Percentiles rank a stretch among this genome's conserved stretches.
Evolutionary conservation across 495 filamentous ascomycete genomes (phyloP).

Genomic region (Penicillium nucicola): DNA sequence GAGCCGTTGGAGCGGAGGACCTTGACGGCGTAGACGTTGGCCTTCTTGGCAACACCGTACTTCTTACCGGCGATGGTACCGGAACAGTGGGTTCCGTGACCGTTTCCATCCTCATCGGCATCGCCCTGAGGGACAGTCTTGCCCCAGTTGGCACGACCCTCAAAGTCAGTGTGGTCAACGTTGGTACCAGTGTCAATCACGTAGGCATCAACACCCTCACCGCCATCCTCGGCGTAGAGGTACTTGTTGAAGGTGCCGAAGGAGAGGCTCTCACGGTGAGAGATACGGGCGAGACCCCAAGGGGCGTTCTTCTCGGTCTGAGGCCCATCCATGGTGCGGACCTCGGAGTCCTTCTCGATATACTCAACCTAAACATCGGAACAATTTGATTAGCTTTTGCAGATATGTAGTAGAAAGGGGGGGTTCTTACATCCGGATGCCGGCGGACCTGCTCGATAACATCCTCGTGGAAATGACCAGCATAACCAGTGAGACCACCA

Average conservation of each 20-base stretch:
- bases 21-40: constrained; percentile 94
- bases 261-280: constrained; percentile 79
- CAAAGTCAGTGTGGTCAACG: constrained; percentile 91
- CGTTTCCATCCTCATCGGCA: constrained; percentile 90
- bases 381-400: constrained; percentile 11
- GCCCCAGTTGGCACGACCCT: constrained; percentile 92
- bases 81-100: constrained; percentile 99
- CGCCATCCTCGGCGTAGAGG: constrained; percentile 83
- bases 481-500: constrained; percentile 80
- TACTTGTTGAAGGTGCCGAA: constrained; percentile 98
- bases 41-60: constrained; percentile 99
- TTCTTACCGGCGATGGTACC: constrained; percentile 97
- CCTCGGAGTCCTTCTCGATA: constrained; percentile 90
- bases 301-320: constrained; percentile 85
- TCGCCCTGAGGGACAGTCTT: constrained; percentile 89
- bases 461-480: constrained; percentile 92
- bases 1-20: constrained; percentile 96
- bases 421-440: constrained; percentile 89
- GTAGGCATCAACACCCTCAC: constrained; percentile 98
- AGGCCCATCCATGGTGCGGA: constrained; percentile 67
- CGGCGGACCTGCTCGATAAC: constrained; percentile 90
- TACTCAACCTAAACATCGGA: constrained; percentile 74
- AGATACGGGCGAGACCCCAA: constrained; percentile 97
- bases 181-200: constrained; percentile 98
- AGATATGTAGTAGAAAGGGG: constrained; percentile 3